Percentiles rank a stretch among this genome's conserved stretches.
Evolutionary conservation across 1,284 basidiomycete species (phyloP).

Genomic region (Trametes pubescens): DNA sequence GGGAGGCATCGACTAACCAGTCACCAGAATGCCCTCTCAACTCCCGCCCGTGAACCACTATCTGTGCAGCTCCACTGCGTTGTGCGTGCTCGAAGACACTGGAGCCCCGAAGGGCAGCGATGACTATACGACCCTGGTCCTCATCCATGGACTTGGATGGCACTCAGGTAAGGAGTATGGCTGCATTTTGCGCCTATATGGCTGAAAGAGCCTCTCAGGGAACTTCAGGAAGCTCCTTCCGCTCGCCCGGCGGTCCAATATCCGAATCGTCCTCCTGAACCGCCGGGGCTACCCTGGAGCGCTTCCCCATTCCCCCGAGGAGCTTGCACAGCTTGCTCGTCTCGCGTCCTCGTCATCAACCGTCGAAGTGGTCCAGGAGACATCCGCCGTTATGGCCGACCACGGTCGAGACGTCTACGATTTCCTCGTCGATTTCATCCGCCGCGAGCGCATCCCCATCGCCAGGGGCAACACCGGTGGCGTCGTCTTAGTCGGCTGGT

Average conservation of each 20-base stretch:
- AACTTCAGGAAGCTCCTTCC: constrained; percentile 7
- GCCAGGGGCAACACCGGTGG: constrained; percentile 57
- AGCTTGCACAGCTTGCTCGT: background rate
- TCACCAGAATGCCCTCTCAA: background rate
- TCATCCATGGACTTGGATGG: constrained; percentile 62
- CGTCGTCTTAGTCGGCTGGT: constrained; percentile 39
- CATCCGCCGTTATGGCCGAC: constrained; percentile 2
- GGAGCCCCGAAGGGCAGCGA: constrained; percentile 45
- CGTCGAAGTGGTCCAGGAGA: background rate
- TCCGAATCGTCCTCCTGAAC: constrained; percentile 12
- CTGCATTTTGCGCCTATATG: background rate
- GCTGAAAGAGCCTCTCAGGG: background rate
- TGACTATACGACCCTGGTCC: constrained; percentile 89
- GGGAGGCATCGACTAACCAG: background rate
- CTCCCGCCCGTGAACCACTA: background rate
- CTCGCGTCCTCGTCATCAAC: background rate
- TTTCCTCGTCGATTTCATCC: constrained; percentile 67
- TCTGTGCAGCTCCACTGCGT: background rate
- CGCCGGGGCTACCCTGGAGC: constrained; percentile 16
- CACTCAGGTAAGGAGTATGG: constrained; percentile 20
- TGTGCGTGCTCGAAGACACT: constrained; percentile 15
- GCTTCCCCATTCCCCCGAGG: constrained; percentile 7
- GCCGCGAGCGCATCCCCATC: constrained; percentile 73
- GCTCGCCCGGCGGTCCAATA: constrained; percentile 1
- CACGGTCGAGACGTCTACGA: constrained; percentile 38